These are phyloP conservation scores for Sclerotinia subarctica DNA, from an alignment of 2,329 filamentous ascomycete species.

Conservation along the genomic window DNA sequence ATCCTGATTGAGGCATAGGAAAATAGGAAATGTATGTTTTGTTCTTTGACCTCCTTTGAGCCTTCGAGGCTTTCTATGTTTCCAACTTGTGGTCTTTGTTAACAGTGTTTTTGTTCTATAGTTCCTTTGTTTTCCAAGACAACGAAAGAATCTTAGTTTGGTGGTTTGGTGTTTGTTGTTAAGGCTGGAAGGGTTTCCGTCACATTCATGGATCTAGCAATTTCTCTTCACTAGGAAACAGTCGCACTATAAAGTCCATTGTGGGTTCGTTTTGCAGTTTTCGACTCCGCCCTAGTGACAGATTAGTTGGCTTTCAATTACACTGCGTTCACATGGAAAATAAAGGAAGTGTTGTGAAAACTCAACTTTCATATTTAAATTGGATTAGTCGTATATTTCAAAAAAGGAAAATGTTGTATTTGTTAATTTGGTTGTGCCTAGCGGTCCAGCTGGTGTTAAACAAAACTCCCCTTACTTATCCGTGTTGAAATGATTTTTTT, in stretches of 20 bases:
- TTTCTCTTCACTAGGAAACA: not conserved
- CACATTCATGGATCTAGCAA: no score
- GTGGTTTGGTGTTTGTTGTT: no score
- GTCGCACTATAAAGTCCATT: no score
- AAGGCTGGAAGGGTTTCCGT: no score
- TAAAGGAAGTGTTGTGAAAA: not conserved
- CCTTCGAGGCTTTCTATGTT: no score
- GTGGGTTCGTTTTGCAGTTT: not conserved
- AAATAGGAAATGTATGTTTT: no score
- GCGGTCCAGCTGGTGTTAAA: not conserved
- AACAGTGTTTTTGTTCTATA: no score
- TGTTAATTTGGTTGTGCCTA: not conserved
- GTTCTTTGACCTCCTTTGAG: no score
- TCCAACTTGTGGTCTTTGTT: no score
- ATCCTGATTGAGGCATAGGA: no score
- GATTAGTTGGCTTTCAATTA: not conserved
- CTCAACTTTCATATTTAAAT: not conserved
- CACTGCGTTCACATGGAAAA: not conserved
- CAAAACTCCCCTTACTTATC: not conserved
- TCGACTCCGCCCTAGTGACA: not conserved
- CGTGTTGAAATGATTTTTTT: not conserved
- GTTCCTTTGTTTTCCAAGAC: no score
- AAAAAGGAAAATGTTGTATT: not conserved
- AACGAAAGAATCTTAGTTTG: no score
- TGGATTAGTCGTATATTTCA: not conserved